Evolutionary conservation across 768 basidiomycete species (phyloP), one percentile per base, ranked within the genome.

Genomic region (Mycena kentingensis): DNA sequence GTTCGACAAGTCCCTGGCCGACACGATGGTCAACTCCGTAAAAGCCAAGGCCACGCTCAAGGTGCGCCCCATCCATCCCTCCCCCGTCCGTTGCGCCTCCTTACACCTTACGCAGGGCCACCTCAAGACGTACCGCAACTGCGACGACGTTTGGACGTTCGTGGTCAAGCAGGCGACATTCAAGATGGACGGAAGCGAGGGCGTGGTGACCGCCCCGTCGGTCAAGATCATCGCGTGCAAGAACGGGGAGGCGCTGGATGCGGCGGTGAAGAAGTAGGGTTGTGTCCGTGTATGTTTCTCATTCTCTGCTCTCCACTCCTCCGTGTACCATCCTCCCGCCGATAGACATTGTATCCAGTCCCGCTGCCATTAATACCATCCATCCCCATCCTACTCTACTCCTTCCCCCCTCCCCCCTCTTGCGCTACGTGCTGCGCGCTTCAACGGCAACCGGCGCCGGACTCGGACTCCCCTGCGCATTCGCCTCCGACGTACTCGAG

Each of bases 211-310:
- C 34, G 80, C 88, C 4, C 79, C 81, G 25, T 84, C 89, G 68
- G 92, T 97, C 71, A 97, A 98, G 78, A 98, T 99, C 54, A 94
- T 99, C 58, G 96, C 97, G 5, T 98, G 96, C 77, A 98, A 98
- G 81, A 91, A 90, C 65, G 92, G 90, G 28, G 93, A 94, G 60
- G 90, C 87, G 16, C 84, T 90, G 38, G 89, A 92, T n/a, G n/a
- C n/a, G 61, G 81, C 84, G 21, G 84, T 82, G 51, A 93, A 90
- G 79, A 91, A 91, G 73, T 90, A 52, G 42, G n/a, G n/a, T n/a
- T n/a, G n/a, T n/a, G n/a, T n/a, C n/a, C n/a, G n/a, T n/a, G n/a
- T n/a, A n/a, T n/a, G n/a, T n/a, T n/a, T n/a, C n/a, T n/a, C n/a
- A n/a, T n/a, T n/a, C n/a, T n/a, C n/a, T n/a, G n/a, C n/a, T n/a